Evolutionary conservation across 495 filamentous ascomycete genomes (phyloP), one percentile per base, ranked within the genome.

Genomic region (Hypomontagnella monticulosa): DNA sequence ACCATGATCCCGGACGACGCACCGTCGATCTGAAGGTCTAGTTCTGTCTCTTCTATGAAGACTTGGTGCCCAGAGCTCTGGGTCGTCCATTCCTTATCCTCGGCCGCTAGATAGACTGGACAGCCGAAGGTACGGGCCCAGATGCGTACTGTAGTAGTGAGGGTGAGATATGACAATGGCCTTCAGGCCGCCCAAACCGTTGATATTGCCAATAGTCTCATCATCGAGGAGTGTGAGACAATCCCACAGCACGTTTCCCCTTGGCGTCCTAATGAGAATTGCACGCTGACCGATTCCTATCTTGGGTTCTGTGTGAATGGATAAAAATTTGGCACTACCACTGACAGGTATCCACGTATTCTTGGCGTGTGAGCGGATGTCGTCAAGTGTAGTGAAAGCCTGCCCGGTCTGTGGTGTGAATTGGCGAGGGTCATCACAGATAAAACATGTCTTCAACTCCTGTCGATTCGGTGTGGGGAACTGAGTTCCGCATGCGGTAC

Each of bases 91-190:
- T 76, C 60, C 58, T 78, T 71, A 69, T 93, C 91, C 50, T 90
- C 88, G 0, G 57, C 69, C 0, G 86, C 76, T 0, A 90, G 55
- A 51, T 87, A 91, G 0, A 93, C 83, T 0, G 83, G 83, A 65
- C 89, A 92, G 1, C 77, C 57, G 52, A 94, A 92, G 0, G 72
- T 70, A 30, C 76, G 68, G 0, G 87, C 86, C 91, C 91, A 94
- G 63, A 62, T 91, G 85, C 8, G 90, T 88, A 12, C 84, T 84
- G 74, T 91, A 93, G 72, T 88, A 94, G 71, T 94, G 91, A 33
- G 91, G 91, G 72, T 94, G 91, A 0, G 84, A 88, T 65, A 94
- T 92, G 41, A 93, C 85, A 36, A 93, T 92, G 0, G 85, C 89
- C n/a, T 79, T 75, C 2, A 93, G 67, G 0, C 88, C 89, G 42